Conservation (phyloP, 768 basidiomycete genomes). For the Psilocybe cubensis region DNA sequence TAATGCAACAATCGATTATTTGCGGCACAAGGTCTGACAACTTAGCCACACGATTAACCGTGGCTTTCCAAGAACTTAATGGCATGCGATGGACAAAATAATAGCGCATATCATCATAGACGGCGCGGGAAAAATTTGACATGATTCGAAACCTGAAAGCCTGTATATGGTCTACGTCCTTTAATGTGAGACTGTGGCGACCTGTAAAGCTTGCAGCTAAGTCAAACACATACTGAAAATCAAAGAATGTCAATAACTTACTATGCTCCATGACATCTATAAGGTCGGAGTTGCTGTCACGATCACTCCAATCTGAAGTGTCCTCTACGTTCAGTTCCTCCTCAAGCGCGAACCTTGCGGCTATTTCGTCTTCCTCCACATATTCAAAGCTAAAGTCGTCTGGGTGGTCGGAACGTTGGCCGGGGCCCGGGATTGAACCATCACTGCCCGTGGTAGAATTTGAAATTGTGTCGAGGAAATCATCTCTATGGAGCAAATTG, state of each 20-base stretch:
- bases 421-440: too few species aligned
- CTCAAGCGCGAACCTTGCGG: neutral
- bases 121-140: conserved; percentile 24
- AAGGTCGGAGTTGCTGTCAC: neutral
- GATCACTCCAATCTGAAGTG: neutral
- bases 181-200: conserved; percentile 5
- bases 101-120: conserved; percentile 29
- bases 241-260: neutral
- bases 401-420: too few species aligned
- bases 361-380: neutral
- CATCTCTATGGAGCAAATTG: too few species aligned
- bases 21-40: conserved; percentile 26
- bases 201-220: neutral
- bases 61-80: conserved; percentile 28
- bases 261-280: neutral
- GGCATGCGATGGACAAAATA: conserved; percentile 26
- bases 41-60: conserved; percentile 22
- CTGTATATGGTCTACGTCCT: conserved; percentile 31
- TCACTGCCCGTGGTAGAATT: too few species aligned
- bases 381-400: too few species aligned
- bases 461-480: too few species aligned
- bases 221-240: neutral
- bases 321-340: neutral
- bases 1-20: conserved; percentile 36
- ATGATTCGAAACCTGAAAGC: conserved; percentile 29